Conservation (phyloP, 495 filamentous ascomycete species). For the Poronia punctata region DNA sequence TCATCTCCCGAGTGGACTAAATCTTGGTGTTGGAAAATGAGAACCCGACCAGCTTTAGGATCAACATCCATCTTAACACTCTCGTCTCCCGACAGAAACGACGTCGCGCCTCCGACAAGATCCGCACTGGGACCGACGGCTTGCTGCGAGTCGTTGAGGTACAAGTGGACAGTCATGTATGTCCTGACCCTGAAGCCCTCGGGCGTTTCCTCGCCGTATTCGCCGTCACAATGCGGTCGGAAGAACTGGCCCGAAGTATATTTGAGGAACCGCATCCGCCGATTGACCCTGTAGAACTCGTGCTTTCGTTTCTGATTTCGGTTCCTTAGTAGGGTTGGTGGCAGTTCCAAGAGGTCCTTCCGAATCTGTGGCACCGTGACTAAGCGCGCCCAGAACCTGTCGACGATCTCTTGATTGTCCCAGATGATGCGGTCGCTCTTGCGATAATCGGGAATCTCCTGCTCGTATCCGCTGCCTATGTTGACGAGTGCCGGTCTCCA, state of each 20-base stretch:
- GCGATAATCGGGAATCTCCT: slow-evolving; percentile 47
- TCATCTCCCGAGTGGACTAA: slow-evolving; percentile 71
- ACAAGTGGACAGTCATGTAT: slow-evolving; percentile 74
- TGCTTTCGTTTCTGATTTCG: too few relatives aligned
- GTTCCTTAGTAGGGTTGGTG: slow-evolving; percentile 3
- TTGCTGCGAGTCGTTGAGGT: slow-evolving; percentile 56
- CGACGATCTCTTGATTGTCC: slow-evolving; percentile 55
- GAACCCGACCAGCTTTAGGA: slow-evolving; percentile 62
- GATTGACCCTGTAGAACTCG: slow-evolving; percentile 59
- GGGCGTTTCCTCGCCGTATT: slow-evolving; percentile 49
- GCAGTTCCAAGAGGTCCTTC: slow-evolving; percentile 20
- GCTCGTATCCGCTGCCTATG: slow-evolving; percentile 54
- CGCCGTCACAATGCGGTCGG: slow-evolving; percentile 65
- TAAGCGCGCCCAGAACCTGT: slow-evolving; percentile 53
- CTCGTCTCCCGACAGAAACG: slow-evolving; percentile 48
- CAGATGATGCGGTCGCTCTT: slow-evolving; percentile 72
- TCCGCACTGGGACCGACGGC: slow-evolving; percentile 25
- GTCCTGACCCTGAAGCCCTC: slow-evolving; percentile 48
- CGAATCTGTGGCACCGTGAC: slow-evolving; percentile 20
- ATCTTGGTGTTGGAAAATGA: slow-evolving; percentile 71
- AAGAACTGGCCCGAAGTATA: slow-evolving; percentile 78
- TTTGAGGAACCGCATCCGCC: slow-evolving; percentile 73
- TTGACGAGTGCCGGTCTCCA: slow-evolving; percentile 68
- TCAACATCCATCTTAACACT: slow-evolving; percentile 53
- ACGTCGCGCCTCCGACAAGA: slow-evolving; percentile 61